Evolutionary conservation across 2,329 filamentous ascomycete species (phyloP), one percentile per base, ranked within the genome.

Genomic region (Ophiostoma tasmaniense): DNA sequence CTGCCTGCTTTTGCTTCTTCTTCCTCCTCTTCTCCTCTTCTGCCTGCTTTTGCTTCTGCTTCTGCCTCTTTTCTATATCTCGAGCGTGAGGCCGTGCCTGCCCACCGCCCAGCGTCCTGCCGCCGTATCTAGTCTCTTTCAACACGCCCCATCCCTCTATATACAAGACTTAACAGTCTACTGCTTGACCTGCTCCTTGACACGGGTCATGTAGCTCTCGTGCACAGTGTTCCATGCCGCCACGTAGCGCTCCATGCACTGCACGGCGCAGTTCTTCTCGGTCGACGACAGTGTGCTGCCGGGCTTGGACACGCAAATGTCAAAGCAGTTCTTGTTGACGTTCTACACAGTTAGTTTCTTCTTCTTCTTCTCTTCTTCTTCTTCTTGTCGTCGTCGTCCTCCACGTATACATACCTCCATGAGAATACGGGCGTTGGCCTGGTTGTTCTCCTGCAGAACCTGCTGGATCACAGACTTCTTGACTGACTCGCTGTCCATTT

Each of bases 201-300:
- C 78, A 73, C 86, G 83, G 72, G 79, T 79, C 75, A 92, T 85
- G 77, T 92, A 92, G 55, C 88, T 83, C 65, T 83, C 79, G 80
- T 88, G 90, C 75, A 91, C 88, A 72, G 85, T 81, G 80, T 93
- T 93, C 91, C 91, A 94, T 13, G 90, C 85, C 39, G 84, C 81
- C 83, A 93, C 91, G 83, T 93, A 94, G 79, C 93, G 93, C 75
- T 93, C 90, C 87, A 93, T 91, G 82, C 91, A 94, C 71, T 85
- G 83, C 25, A 85, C 90, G 76, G 91, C 84, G 81, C 91, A 94
- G 28, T 85, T 82, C 76, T 87, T 82, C 78, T 94, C 91, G 79
- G 84, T 79, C 78, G 83, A 85, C 66, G 88, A 89, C 69, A 93
- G 80, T 68, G 86, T 87, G 66, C 83, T 78, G 70, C 89, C 88